Evolutionary conservation across 192 early-diverging fungal genomes (phyloP), one percentile per base, ranked within the genome.

Genomic region (Phlyctochytrium planicorne): DNA sequence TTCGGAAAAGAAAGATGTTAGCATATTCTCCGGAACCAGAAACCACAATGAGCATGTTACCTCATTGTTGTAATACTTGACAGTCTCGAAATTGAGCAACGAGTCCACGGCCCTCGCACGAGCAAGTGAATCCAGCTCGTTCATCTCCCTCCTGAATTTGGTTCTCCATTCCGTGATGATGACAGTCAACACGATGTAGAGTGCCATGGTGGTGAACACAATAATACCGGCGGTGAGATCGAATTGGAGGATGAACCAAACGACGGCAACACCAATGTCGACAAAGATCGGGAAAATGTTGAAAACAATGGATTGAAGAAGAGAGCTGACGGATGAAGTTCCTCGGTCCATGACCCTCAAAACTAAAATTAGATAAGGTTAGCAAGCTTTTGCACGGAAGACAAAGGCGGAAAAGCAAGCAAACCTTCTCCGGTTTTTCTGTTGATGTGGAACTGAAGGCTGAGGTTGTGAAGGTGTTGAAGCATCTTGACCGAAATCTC

Each of bases 41-140:
- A n/a, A n/a, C n/a, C n/a, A n/a, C n/a, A n/a, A n/a, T n/a, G n/a
- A n/a, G n/a, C n/a, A n/a, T n/a, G n/a, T n/a, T n/a, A n/a, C n/a
- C n/a, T 47, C 6, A 47, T 20, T 20, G 6, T 6, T 89, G 79
- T 95, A 97, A 74, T 98, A 97, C 78, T 99, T 99, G 73, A 99
- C 97, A 1, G 97, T 99, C 76, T 99, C 97, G 56, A 96, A 96
- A 77, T 99, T 99, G 53, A 97, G 81, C 60, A 98, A 74, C 53
- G 94, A 97, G 73, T 98, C 97, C 2, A 97, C 94, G 10, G 81
- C 74, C 27, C 67, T 59, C 2, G 92, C 86, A 59, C 93, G 86
- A 61, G 89, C 86, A 52, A 89, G 87, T 62, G 92, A 89, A 75
- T 98, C 97, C 52, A 94, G 80, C 47, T 92, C 85, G 66, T 90